Base-by-base conservation (phyloP, 352 stramenopile species). In the Phytopythium oedochilum region DNA sequence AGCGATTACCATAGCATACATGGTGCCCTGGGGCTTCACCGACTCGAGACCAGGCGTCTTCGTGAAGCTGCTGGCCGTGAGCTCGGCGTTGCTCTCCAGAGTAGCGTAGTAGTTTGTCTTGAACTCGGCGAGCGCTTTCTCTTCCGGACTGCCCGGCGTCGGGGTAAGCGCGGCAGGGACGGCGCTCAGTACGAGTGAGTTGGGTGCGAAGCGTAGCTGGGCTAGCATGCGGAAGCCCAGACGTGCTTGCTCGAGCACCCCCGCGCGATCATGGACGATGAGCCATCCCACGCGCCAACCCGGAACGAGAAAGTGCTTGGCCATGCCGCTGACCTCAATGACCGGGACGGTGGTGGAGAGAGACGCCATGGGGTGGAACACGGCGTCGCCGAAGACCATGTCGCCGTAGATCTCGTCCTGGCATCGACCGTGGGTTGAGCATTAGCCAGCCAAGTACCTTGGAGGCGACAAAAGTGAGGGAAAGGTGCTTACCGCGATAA, bases 241-340 rank as follows among this genome's bases (percentile, higher is more conserved):
- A 38, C 93, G 80, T 0, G 98, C 79, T 52, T 96, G 73, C 53
- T 79, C 76, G 20, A 93, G 47, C 25, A 87, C 57, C 34, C 88
- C 54, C 55, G 86, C 78, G 55, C 86, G 84, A 64, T 98, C 95
- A 59, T 98, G 88, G 52, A 99, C 92, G 49, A 97, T 80, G 47
- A 98, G 61, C 96, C 96, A 99, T 22, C 96, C 96, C 7, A 98
- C 77, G 53, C 96, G 83, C 92, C 94, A 98, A 28, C 96, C 96
- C 18, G 96, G 94, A 14, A 98, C 79, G 20, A 98, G 68, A 63
- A 97, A 99, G 59, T 98, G 92, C 71, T 99, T 99, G 11, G 93
- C 94, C n/a, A 98, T 60, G 14, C 89, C 88, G 43, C 85, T 71
- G 25, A 94, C 67, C 8, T 82, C 68, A 14, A 97, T 64, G 8